Conservation (phyloP, 192 early-diverging fungal genomes). For the Dissophora globulifera region DNA sequence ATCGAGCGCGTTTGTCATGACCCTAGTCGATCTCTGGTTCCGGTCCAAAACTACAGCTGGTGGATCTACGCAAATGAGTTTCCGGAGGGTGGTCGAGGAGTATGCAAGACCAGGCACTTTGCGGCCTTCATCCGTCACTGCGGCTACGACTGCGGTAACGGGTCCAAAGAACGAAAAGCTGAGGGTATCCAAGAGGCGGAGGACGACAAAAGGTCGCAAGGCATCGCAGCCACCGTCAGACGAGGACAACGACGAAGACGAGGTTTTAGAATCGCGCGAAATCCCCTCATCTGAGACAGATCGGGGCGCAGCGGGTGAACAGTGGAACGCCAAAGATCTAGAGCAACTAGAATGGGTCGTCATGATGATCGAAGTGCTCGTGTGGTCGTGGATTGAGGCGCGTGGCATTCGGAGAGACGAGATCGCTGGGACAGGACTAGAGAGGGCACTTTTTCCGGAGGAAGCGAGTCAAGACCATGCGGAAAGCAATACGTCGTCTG, state of each 20-base stretch:
- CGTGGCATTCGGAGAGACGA: constrained; percentile 29
- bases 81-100: constrained; percentile 23
- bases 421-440: constrained; percentile 30
- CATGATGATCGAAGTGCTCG: constrained; percentile 40
- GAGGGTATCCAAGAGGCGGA: not conserved
- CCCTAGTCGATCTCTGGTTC: constrained; percentile 39
- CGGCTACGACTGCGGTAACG: not conserved
- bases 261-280: too few species aligned
- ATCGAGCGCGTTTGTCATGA: constrained; percentile 45
- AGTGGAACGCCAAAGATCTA: constrained; percentile 38
- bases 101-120: constrained; percentile 21
- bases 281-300: not conserved
- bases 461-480: not conserved
- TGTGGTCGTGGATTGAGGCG: constrained; percentile 45
- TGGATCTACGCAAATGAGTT: not conserved
- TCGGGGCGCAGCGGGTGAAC: not conserved
- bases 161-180: not conserved
- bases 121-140: not conserved
- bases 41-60: constrained; percentile 16
- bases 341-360: constrained; percentile 36
- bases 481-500: not conserved
- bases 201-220: not conserved
- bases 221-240: not conserved
- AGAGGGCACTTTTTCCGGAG: constrained; percentile 17
- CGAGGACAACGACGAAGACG: not conserved